A percentile compares a stretch with the other conserved stretches of the same genome.
Evolutionary conservation across 345 rosid species (phyloP).

Genomic region (Kernera saxatilis): DNA sequence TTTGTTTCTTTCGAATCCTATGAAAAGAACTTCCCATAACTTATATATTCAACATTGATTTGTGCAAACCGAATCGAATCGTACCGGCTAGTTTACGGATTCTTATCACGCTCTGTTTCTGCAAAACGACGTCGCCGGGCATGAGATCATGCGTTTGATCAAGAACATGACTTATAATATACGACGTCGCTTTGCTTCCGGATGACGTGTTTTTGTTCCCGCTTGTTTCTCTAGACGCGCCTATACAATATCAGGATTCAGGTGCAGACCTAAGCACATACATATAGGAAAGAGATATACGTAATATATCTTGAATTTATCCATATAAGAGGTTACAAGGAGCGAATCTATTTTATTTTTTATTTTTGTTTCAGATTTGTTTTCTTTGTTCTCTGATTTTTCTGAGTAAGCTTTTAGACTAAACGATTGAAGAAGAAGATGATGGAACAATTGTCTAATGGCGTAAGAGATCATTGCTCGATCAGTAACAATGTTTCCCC

Average conservation of each 20-base stretch:
- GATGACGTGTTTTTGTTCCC: conserved; percentile 17
- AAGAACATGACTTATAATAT: not conserved
- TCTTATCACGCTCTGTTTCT: not conserved
- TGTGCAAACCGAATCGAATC: not conserved
- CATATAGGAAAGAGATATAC: not conserved
- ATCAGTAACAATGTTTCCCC: conserved; percentile 25
- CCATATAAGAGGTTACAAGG: not conserved
- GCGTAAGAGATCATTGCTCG: conserved; percentile 28
- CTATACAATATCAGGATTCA: not conserved
- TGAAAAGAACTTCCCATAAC: not conserved
- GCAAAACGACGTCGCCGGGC: not conserved
- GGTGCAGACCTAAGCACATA: not conserved
- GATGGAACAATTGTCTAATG: conserved; percentile 27
- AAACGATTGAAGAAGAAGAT: not conserved
- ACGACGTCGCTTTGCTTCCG: not conserved
- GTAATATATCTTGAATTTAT: not conserved
- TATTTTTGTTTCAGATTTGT: not conserved
- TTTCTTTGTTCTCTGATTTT: not conserved
- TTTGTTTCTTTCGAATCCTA: not conserved
- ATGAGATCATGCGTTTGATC: not conserved
- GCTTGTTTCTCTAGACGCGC: conserved; percentile 3
- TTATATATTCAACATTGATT: not conserved
- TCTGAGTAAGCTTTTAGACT: not conserved
- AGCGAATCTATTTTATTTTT: not conserved
- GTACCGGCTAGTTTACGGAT: not conserved